Evolutionary conservation across 1,139 yeast genomes (phyloP), one percentile per base, ranked within the genome.

Genomic region (Yamadazyma jaroonii): DNA sequence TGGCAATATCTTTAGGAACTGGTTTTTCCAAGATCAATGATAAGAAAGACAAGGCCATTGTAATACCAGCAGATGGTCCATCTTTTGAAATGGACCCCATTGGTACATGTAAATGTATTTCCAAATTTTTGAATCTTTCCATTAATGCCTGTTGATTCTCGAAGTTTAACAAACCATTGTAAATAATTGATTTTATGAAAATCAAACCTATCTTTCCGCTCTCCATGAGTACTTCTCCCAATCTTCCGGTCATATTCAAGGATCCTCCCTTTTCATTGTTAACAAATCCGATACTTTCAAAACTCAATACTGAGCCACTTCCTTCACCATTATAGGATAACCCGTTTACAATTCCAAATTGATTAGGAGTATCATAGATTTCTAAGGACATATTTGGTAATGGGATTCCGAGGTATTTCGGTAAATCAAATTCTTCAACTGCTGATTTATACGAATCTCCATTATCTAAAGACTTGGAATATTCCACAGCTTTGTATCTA

Each of bases 51-150:
- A 88, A 62, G 0, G 96, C 84, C 80, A 89, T 87, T 3, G 97
- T 87, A 31, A 87, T 79, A 29, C 97, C 97, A 0, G 97, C 97
- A 28, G 90, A 81, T 2, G 97, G 97, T 0, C 97, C 97, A 57
- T 89, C 97, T 61, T 89, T 89, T 25, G 84, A 81, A 30, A 88
- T 73, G 0, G 94, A 85, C 0, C 96, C 96, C 67, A 84, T 83
- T 1, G 96, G 96, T 30, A 88, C 95, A 57, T 88, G 96, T 48
- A 88, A 62, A 59, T 88, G 95, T 41, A 86, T 73, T 43, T 84
- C 89, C 39, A 77, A 60, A 40, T 70, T 72, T 45, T 74, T 74
- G 46, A 77, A 72, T 46, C 61, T 62, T 35, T 67, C 71, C 31
- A 70, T 52, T 25, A 74, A 52, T 24, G 59, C 52, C 10, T 57